A percentile compares a stretch with the other conserved stretches of the same genome.
Conservation (phyloP, 495 filamentous ascomycete species). For the Lasiosphaeria hispida region DNA sequence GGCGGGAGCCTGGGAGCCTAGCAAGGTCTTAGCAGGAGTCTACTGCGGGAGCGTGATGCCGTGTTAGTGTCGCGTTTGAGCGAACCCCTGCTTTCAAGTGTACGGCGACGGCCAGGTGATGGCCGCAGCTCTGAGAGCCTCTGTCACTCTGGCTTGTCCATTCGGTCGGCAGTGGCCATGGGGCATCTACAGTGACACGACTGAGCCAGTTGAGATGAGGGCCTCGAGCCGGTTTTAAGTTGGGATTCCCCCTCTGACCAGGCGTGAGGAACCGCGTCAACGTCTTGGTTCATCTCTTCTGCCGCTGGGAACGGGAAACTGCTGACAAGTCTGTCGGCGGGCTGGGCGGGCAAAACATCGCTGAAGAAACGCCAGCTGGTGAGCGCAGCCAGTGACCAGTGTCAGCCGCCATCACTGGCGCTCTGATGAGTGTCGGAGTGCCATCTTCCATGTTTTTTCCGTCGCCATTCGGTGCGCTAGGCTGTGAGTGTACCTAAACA, state of each 20-base stretch:
- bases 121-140: constrained; percentile 5
- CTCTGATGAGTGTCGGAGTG: too few relatives aligned
- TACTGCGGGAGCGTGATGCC: constrained; percentile 14
- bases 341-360: not conserved
- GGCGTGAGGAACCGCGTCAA: constrained; percentile 14
- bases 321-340: not conserved
- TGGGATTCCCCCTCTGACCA: constrained; percentile 15
- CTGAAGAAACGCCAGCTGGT: constrained; percentile 9
- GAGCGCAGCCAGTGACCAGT: not conserved
- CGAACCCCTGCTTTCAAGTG: constrained; percentile 3
- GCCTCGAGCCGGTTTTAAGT: constrained; percentile 10
- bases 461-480: too few relatives aligned
- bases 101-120: constrained; percentile 16
- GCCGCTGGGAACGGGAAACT: constrained; percentile 2
- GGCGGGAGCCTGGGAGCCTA: constrained; percentile 30
- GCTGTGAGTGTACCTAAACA: too few relatives aligned
- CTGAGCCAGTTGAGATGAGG: constrained; percentile 9
- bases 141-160: constrained; percentile 16
- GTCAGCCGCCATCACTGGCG: not conserved
- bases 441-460: too few relatives aligned
- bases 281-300: constrained; percentile 5
- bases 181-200: not conserved
- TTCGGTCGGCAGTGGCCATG: constrained; percentile 9
- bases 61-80: constrained; percentile 3
- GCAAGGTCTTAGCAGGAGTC: constrained; percentile 28